phyloP scores from a whole-genome alignment of 2,329 filamentous ascomycete genomes.

The Ophiocordyceps camponoti-leonardi region DNA sequence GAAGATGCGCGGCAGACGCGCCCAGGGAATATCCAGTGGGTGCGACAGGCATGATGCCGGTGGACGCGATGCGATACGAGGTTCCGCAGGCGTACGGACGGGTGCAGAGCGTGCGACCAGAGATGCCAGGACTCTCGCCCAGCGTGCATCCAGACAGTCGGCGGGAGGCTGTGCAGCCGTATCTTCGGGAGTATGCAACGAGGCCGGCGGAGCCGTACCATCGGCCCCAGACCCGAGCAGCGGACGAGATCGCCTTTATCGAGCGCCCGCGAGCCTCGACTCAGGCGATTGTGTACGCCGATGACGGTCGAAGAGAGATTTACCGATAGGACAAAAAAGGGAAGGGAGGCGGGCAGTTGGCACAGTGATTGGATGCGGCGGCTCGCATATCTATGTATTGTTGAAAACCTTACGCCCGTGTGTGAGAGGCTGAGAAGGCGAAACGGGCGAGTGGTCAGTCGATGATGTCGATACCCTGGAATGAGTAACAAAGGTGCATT shows the following conservation, averaged over 20 bases:
- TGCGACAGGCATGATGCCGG: conserved; percentile 40
- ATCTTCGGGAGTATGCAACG: conserved; percentile 14
- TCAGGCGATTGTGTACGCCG: conserved; percentile 28
- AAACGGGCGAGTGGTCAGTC: background rate
- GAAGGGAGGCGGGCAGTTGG: background rate
- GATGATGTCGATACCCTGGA: background rate
- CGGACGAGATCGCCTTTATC: conserved; percentile 25
- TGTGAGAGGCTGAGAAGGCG: no score
- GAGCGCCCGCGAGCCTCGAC: conserved; percentile 23
- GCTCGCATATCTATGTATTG: background rate
- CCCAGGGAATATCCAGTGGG: conserved; percentile 36
- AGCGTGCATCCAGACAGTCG: conserved; percentile 11
- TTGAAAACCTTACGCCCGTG: background rate
- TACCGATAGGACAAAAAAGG: conserved; percentile 19
- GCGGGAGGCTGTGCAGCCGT: conserved; percentile 14
- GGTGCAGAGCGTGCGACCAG: conserved; percentile 24
- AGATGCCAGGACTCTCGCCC: conserved; percentile 10
- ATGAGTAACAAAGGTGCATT: background rate
- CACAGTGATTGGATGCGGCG: background rate
- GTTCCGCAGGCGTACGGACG: conserved; percentile 23
- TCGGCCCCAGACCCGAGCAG: conserved; percentile 5
- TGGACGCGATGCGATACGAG: conserved; percentile 25
- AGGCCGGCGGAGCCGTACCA: conserved; percentile 4
- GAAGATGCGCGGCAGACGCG: conserved; percentile 25
- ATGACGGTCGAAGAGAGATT: conserved; percentile 18